These are phyloP conservation scores for Talaromyces sp. DNA, from an alignment of 2,329 filamentous ascomycete genomes.

Conservation along the genomic window DNA sequence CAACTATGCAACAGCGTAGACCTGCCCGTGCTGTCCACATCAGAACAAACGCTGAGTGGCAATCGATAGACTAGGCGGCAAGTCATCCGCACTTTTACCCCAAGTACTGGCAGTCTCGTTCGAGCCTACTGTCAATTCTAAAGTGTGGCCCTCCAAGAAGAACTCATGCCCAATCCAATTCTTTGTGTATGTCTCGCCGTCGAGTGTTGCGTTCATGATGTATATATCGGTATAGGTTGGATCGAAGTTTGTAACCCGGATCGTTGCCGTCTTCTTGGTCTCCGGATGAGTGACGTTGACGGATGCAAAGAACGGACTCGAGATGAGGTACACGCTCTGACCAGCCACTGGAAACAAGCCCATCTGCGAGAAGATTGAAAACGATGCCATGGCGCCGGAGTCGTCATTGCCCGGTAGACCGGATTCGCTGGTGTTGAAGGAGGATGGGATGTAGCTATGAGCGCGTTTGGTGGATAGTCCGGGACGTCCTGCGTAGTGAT, in stretches of 20 bases:
- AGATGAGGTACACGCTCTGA: slow-evolving; percentile 65
- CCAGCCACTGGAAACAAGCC: slow-evolving; percentile 65
- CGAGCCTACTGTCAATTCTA: slow-evolving; percentile 60
- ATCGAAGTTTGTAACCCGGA: slow-evolving; percentile 60
- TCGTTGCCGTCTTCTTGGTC: slow-evolving; percentile 57
- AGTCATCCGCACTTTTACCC: slow-evolving; percentile 58
- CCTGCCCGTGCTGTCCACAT: not conserved
- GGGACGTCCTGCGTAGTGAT: slow-evolving; percentile 64
- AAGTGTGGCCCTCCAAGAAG: slow-evolving; percentile 59
- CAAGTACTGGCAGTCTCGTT: slow-evolving; percentile 61
- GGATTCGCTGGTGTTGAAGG: slow-evolving; percentile 54
- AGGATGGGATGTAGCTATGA: slow-evolving; percentile 61
- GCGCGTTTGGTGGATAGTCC: slow-evolving; percentile 48
- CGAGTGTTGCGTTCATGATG: slow-evolving; percentile 61
- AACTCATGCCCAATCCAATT: slow-evolving; percentile 68
- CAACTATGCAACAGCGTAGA: not conserved
- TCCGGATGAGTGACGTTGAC: slow-evolving; percentile 55
- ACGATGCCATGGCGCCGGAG: slow-evolving; percentile 64
- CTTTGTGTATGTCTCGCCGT: slow-evolving; percentile 57
- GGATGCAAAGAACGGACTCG: slow-evolving; percentile 59
- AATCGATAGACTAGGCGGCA: slow-evolving; percentile 55
- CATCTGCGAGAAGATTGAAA: slow-evolving; percentile 63
- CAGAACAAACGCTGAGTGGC: not conserved
- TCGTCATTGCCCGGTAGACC: slow-evolving; percentile 68
- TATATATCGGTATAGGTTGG: slow-evolving; percentile 54